Percentiles rank a stretch among this genome's conserved stretches.
Evolutionary conservation across 495 filamentous ascomycete species (phyloP).

Genomic region (Daldinia grandis): DNA sequence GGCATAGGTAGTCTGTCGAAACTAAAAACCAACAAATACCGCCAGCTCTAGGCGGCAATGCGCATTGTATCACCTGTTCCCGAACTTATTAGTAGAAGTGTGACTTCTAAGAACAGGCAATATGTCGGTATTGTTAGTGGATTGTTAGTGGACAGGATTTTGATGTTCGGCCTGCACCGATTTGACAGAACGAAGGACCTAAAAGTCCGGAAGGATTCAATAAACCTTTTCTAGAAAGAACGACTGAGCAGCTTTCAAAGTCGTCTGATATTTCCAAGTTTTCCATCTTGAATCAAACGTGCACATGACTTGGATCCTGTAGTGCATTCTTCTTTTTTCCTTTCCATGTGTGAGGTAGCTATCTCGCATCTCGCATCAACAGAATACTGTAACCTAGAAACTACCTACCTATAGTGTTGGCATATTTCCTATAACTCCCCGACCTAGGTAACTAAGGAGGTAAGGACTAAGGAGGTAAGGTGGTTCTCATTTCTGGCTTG

Average conservation of each 20-base stretch:
- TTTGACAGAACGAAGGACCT: neutral
- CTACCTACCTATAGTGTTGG: too few species aligned
- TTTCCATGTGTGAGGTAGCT: neutral
- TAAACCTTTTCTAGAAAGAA: neutral
- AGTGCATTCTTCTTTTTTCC: neutral
- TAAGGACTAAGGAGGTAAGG: neutral
- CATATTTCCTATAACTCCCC: neutral
- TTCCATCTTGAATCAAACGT: neutral
- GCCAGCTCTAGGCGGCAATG: conserved; percentile 2
- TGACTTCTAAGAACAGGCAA: neutral
- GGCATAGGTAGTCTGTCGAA: neutral
- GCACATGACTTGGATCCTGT: neutral
- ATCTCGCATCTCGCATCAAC: neutral
- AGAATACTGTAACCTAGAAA: neutral
- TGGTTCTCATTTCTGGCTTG: neutral
- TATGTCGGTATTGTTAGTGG: neutral
- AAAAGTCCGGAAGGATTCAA: neutral
- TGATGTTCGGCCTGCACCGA: neutral
- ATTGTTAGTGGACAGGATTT: neutral
- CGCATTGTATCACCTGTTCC: conserved; percentile 12
- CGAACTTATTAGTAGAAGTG: neutral
- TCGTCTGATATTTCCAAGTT: neutral
- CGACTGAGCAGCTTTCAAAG: neutral
- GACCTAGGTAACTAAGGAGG: neutral
- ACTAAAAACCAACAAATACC: neutral